Evolutionary conservation across 805 yeast genomes (phyloP).

Genomic region (Barnettozyma vustinii): DNA sequence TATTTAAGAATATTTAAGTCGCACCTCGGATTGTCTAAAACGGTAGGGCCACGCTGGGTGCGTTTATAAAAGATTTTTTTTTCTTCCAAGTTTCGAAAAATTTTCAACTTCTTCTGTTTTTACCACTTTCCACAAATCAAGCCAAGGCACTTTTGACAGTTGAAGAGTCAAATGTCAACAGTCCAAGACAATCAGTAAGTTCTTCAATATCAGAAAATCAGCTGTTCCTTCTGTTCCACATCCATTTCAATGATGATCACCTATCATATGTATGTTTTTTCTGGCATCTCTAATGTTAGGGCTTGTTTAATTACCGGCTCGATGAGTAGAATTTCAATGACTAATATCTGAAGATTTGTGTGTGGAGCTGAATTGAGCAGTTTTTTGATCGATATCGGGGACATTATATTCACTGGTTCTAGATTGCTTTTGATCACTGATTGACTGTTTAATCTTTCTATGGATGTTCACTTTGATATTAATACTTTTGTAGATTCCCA

Average conservation of each 20-base stretch:
- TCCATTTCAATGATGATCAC: slow-evolving; percentile 19
- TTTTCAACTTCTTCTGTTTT: not conserved
- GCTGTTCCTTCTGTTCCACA: not conserved
- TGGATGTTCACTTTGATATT: too few relatives aligned
- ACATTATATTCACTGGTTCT: too few relatives aligned
- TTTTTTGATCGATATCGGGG: not conserved
- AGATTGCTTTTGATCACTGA: not conserved
- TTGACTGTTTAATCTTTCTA: not conserved
- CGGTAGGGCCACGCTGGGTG: not conserved
- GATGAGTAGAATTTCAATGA: slow-evolving; percentile 70
- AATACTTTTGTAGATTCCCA: too few relatives aligned
- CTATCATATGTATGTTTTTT: slow-evolving; percentile 43
- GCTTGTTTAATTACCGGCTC: slow-evolving; percentile 55
- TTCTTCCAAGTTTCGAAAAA: not conserved
- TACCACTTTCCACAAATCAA: not conserved
- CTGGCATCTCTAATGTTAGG: slow-evolving; percentile 94
- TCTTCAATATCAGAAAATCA: not conserved
- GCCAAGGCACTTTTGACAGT: not conserved
- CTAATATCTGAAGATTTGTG: slow-evolving; percentile 47
- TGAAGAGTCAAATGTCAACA: not conserved
- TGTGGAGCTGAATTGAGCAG: not conserved
- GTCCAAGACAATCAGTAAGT: not conserved
- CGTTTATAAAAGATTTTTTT: not conserved
- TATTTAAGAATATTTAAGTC: too few relatives aligned
- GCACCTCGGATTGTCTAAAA: too few relatives aligned